Evolutionary conservation across 179 eudicot genomes (phyloP).

Genomic region (Actinidia arguta): DNA sequence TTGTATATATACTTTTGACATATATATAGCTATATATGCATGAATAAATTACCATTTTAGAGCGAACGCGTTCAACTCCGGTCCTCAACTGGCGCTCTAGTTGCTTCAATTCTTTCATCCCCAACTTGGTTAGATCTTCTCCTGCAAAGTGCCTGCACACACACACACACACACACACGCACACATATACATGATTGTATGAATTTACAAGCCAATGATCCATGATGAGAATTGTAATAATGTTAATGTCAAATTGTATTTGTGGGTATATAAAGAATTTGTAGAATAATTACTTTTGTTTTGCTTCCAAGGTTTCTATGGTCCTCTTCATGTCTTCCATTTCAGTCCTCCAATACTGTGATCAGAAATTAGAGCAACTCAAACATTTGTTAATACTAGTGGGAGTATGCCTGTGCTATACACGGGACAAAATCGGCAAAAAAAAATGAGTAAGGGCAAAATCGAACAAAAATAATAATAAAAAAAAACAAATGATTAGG

Average conservation of each 20-base stretch:
- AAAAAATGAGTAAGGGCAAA: no score
- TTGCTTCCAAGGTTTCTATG: slow-evolving; percentile 44
- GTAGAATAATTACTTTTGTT: slow-evolving; percentile 42
- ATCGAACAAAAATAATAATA: no score
- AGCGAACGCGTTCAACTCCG: slow-evolving; percentile 51
- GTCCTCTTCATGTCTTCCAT: slow-evolving; percentile 48
- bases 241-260: background rate
- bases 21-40: background rate
- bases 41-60: slow-evolving; percentile 33
- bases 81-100: slow-evolving; percentile 51
- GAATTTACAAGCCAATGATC: background rate
- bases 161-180: no score
- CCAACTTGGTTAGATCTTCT: slow-evolving; percentile 46
- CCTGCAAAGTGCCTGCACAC: slow-evolving; percentile 50
- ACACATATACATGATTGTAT: background rate
- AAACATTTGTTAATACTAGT: no score
- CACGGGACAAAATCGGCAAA: no score
- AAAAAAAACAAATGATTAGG: no score
- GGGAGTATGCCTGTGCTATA: no score
- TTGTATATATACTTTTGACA: no score
- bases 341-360: slow-evolving; percentile 50
- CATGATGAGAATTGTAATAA: background rate
- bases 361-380: no score
- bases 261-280: background rate
- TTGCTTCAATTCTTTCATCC: slow-evolving; percentile 54